Base-by-base conservation (phyloP, 345 rosid species). In the Melaleuca alternifolia region DNA sequence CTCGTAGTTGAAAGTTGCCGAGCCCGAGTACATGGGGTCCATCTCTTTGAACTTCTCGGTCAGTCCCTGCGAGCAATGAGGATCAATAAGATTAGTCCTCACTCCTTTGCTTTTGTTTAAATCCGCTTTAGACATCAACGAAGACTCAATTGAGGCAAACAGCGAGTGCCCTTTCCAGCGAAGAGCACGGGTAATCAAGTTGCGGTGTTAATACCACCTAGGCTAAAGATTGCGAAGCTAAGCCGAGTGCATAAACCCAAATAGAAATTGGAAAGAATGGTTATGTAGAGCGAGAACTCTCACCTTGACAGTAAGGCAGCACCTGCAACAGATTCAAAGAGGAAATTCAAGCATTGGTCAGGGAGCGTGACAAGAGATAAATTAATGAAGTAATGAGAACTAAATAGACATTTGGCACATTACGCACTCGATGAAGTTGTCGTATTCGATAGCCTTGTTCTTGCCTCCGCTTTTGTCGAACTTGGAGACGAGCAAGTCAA, bases 251-350 rank as follows among this genome's bases (percentile, higher is more conserved):
- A 10, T 71, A 37, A 71, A 71, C 26, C 13, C 48, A 56, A 53
- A 37, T 12, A 28, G 61, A n/a, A 50, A 48, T 46, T 30, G 61
- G 85, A 30, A 77, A 37, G 20, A 11, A 33, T 21, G 65, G 5
- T 46, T 21, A 84, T 28, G 37, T 21, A 24, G 50, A 51, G 65
- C 62, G 21, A 1, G 65, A 84, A 53, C 26, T 51, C 62, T 89
- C 89, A 97, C 98, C 97, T 96, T 96, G 79, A 97, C 99, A 12
- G 95, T 97, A 86, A 97, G 96, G 90, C 99, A 96, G 90, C 99
- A 97, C 92, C 99, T 96, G 94, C 89, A 93, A 86, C 13, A 71
- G 50, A 85, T 54, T 8, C 44, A 84, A 50, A 84, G 23, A 20
- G 83, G 11, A 84, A 16, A 76, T 26, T 62, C 75, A 71, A 46